phyloP scores from a whole-genome alignment of 345 rosid species.

The Hibiscus mutabilis region DNA sequence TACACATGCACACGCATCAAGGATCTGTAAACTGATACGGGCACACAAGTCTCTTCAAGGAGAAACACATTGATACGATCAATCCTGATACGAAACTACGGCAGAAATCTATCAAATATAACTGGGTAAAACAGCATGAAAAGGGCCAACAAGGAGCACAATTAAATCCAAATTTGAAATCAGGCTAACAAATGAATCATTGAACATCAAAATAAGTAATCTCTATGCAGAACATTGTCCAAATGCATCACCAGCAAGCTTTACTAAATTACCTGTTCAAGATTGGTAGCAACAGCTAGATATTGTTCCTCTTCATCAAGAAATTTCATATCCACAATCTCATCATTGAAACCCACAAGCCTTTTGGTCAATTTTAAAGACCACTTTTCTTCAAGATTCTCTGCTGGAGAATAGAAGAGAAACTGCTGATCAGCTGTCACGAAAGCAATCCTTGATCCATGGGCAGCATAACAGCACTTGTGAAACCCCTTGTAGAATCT shows the following conservation, averaged over 20 bases:
- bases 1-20: neutral
- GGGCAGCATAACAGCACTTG: constrained; percentile 60
- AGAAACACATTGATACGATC: neutral
- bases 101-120: neutral
- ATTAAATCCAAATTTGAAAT: neutral
- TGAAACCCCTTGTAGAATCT: constrained; percentile 67
- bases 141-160: neutral
- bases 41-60: neutral
- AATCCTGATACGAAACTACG: neutral
- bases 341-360: constrained; percentile 88
- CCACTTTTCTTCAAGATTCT: constrained; percentile 34
- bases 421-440: constrained; percentile 95
- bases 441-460: constrained; percentile 65
- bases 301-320: constrained; percentile 76
- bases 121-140: neutral
- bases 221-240: neutral
- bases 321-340: constrained; percentile 85
- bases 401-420: constrained; percentile 45
- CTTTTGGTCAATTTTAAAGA: constrained; percentile 50
- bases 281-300: constrained; percentile 92
- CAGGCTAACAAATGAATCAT: neutral
- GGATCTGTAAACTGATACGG: neutral
- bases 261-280: constrained; percentile 57
- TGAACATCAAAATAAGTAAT: neutral
- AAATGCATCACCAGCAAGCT: neutral